Evolutionary conservation across 768 basidiomycete genomes (phyloP), one percentile per base, ranked within the genome.

Genomic region (Kwoniella bestiolae): DNA sequence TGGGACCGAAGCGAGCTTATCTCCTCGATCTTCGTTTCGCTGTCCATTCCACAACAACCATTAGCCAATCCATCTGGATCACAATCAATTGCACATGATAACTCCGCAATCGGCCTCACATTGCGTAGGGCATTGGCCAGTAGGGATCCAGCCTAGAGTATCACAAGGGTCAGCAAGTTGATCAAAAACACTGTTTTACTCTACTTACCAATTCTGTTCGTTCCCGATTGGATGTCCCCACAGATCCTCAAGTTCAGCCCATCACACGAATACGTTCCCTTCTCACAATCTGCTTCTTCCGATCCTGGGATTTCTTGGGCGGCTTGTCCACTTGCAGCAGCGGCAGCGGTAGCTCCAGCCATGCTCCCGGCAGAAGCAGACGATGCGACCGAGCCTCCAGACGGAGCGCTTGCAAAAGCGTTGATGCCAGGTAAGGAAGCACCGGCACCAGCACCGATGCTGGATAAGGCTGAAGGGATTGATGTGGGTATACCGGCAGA

Each of bases 231-330:
- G 31, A 58, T 58, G 23, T 45, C 26, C 7, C 45, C 45, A 18
- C 56, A 58, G 28, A 58, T 46, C 6, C 45, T 58, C 56, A 58
- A 47, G n/a, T 58, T n/a, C 21, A 58, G 31, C 2, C 45, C 56
- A 25, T 58, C n/a, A 31, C 56, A 58, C 14, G 45, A 28, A 31
- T 45, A 58, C 7, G 25, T 29, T 16, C 56, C 56, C 5, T 32
- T 14, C 18, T 58, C 56, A 23, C 56, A 58, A 14, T 46, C 56
- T 9, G 35, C 28, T 31, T 58, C 45, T 29, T 58, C 56, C 7
- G 25, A 45, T 26, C 23, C 25, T 44, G 56, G 56, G 21, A 58
- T n/a, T 28, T 46, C 26, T 3, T 14, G 14, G 11, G 26, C 23
- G 14, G 29, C 16, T 34, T 31, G 38, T 38, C 25, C 55, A 14